phyloP scores from a whole-genome alignment of 2,329 filamentous ascomycete genomes.

The Monilinia vaccinii-corymbosi region DNA sequence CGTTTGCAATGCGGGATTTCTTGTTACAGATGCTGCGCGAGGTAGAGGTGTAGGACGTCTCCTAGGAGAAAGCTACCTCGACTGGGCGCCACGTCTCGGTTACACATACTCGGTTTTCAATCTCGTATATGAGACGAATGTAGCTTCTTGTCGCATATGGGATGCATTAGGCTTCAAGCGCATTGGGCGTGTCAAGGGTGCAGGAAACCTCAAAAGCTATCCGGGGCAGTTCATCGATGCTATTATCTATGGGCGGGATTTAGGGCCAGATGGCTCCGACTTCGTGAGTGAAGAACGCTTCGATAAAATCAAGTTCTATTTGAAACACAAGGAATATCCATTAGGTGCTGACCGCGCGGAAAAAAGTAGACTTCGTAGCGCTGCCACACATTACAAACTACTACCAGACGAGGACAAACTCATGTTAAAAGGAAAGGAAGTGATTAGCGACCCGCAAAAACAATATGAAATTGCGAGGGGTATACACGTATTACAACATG shows the following conservation, averaged over 20 bases:
- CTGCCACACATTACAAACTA: slow-evolving; percentile 91
- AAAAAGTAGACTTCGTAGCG: slow-evolving; percentile 87
- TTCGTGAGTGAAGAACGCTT: slow-evolving; percentile 92
- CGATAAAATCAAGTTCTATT: slow-evolving; percentile 96
- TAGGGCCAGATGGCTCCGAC: slow-evolving; percentile 57
- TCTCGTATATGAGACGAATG: slow-evolving; percentile 66
- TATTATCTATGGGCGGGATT: slow-evolving; percentile 54
- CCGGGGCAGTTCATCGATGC: slow-evolving; percentile 46
- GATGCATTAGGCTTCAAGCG: slow-evolving; percentile 66
- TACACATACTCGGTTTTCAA: slow-evolving; percentile 71
- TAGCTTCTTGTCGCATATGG: slow-evolving; percentile 64
- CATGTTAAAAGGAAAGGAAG: slow-evolving; percentile 97
- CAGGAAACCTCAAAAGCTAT: slow-evolving; percentile 42
- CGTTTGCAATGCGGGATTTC: slow-evolving; percentile 58
- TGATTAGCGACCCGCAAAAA: slow-evolving; percentile 78
- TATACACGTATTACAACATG: slow-evolving; percentile 69
- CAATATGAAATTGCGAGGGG: slow-evolving; percentile 84
- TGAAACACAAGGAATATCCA: slow-evolving; percentile 90
- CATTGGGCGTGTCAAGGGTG: slow-evolving; percentile 54
- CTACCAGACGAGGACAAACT: slow-evolving; percentile 54
- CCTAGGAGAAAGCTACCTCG: slow-evolving; percentile 48
- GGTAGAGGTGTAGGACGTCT: slow-evolving; percentile 46
- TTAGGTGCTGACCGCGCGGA: slow-evolving; percentile 88
- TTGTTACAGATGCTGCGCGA: slow-evolving; percentile 46
- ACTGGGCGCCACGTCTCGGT: slow-evolving; percentile 49